Evolutionary conservation across 2,329 filamentous ascomycete genomes (phyloP), one percentile per base, ranked within the genome.

Genomic region (Aspergillus brunneoviolaceus): DNA sequence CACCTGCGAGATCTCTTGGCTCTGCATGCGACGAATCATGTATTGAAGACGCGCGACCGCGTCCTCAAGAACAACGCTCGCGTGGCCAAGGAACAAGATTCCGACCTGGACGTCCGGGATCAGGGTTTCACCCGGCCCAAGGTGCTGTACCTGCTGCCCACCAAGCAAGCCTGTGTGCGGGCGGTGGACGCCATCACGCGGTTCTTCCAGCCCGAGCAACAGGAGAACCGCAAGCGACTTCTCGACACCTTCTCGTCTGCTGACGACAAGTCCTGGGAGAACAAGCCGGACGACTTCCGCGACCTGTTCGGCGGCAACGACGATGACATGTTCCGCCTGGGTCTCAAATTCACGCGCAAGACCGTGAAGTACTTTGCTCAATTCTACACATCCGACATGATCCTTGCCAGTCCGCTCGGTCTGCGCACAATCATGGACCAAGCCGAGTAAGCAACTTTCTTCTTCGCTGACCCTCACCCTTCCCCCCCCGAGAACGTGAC

Each of bases 41-140:
- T 98, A 47, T 88, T 96, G 76, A 97, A 96, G 75, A 97, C 94
- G 1, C 87, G 95, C 65, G 94, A 98, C 71, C 86, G 88, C 31
- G 90, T 98, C 0, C 85, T 98, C 62, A 98, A 96, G 76, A 96
- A 98, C 77, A 98, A 93, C 71, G 86, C 90, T 57, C 91, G 88
- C 64, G 77, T 96, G 11, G 82, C 89, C 10, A 88, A 87, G 67
- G 86, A 89, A 57, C 82, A 85, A 4, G 83, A 84, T 10, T 82
- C 84, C 16, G 88, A 90, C 42, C 78, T 90, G 4, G 92, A 96
- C 66, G 81, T 92, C 19, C 87, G 92, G 64, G 95, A 99, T 67
- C 95, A 99, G 76, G 95, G 95, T 0, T 99, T 97, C 75, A 97
- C 94, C 0, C 84, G 95, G 5, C 95, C 95, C 7, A 98, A 98